These are phyloP conservation scores for Cephaloascus fragrans DNA, from an alignment of 805 yeast species.

Conservation along the genomic window DNA sequence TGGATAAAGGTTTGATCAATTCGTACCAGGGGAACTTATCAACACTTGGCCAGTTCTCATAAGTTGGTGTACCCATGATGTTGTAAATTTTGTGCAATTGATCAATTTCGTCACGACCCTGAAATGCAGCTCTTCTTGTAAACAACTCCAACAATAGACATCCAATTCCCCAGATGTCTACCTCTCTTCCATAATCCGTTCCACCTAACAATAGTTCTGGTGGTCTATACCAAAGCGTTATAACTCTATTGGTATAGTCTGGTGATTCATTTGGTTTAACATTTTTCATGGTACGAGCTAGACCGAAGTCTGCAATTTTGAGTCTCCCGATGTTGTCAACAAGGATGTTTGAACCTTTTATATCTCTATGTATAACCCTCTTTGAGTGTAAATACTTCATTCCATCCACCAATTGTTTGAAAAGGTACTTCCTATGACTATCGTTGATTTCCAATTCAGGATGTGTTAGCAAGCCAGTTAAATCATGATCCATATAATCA, in stretches of 20 bases:
- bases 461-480: slow-evolving; percentile 79
- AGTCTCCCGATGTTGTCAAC: slow-evolving; percentile 52
- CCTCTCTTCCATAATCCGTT: slow-evolving; percentile 81
- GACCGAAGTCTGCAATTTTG: slow-evolving; percentile 75
- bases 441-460: slow-evolving; percentile 53
- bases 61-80: slow-evolving; percentile 79
- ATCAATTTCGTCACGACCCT: slow-evolving; percentile 81
- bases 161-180: slow-evolving; percentile 96
- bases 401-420: slow-evolving; percentile 59
- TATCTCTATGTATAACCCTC: slow-evolving; percentile 69
- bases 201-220: slow-evolving; percentile 89
- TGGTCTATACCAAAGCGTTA: slow-evolving; percentile 95
- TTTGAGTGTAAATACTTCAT: slow-evolving; percentile 59
- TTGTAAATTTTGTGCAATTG: slow-evolving; percentile 72
- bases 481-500: slow-evolving; percentile 89
- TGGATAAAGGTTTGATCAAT: slow-evolving; percentile 52
- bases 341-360: slow-evolving; percentile 71
- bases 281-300: slow-evolving; percentile 67
- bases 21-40: slow-evolving; percentile 88
- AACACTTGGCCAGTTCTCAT: slow-evolving; percentile 68
- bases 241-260: slow-evolving; percentile 90
- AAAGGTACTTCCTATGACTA: slow-evolving; percentile 57
- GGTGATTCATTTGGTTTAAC: slow-evolving; percentile 42
- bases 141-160: slow-evolving; percentile 81
- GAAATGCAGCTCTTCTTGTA: slow-evolving; percentile 66